Conservation (phyloP, 73 alveolate genomes). For the Durusdinium trenchii region DNA sequence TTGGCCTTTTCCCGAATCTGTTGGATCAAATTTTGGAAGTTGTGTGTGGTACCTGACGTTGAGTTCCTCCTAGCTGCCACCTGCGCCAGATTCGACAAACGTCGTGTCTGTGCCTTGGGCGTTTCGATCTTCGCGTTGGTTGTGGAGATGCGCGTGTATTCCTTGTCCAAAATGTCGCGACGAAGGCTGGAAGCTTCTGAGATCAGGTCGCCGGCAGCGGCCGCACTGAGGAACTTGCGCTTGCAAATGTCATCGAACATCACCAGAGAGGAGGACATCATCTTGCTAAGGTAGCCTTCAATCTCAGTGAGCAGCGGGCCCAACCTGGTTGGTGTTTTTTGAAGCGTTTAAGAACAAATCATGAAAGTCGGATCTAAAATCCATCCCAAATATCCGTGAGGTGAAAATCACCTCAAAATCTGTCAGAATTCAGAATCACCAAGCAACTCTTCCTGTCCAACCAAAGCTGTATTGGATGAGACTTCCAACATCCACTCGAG, state of each 20-base stretch:
- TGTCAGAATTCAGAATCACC: too few species aligned
- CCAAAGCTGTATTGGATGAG: not conserved
- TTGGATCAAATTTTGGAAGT: not conserved
- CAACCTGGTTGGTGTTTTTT: too few species aligned
- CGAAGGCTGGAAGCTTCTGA: not conserved
- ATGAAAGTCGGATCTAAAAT: too few species aligned
- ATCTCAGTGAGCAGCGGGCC: slow-evolving; percentile 32
- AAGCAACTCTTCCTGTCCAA: slow-evolving; percentile 50
- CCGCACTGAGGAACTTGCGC: slow-evolving; percentile 13
- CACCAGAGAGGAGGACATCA: not conserved
- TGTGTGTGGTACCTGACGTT: not conserved
- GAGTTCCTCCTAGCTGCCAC: slow-evolving; percentile 24
- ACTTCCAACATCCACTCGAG: slow-evolving; percentile 74
- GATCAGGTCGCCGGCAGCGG: not conserved
- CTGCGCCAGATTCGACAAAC: not conserved
- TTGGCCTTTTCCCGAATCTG: slow-evolving; percentile 7
- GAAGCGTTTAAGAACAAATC: too few species aligned
- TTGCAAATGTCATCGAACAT: slow-evolving; percentile 37
- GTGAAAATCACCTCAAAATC: too few species aligned
- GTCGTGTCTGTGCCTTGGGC: not conserved
- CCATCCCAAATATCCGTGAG: too few species aligned
- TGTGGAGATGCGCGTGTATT: not conserved
- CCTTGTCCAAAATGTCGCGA: not conserved
- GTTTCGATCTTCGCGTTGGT: not conserved
- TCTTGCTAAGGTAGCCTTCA: slow-evolving; percentile 16